These are phyloP conservation scores for Cerioporus squamosus DNA, from an alignment of 1,284 basidiomycete genomes.

Conservation along the genomic window DNA sequence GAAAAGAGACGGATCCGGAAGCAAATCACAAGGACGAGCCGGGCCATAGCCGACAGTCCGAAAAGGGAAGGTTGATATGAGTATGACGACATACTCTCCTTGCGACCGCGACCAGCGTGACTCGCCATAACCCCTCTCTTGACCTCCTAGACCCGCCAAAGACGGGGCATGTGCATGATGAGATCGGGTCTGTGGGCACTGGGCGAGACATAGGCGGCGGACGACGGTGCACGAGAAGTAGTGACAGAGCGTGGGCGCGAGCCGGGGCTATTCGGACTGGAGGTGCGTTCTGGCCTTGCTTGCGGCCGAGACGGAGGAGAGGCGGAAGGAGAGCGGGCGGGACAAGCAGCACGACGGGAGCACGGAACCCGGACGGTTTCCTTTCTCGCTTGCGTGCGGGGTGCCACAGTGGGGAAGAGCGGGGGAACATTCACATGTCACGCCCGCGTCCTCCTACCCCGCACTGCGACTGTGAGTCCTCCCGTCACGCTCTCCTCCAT, in stretches of 20 bases:
- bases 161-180: neutral
- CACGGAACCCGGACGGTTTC: neutral
- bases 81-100: slow-evolving; percentile 1
- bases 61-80: neutral
- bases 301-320: slow-evolving; percentile 1
- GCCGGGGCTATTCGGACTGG: too few relatives aligned
- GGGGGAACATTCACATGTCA: slow-evolving; percentile 13
- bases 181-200: too few relatives aligned
- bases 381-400: neutral
- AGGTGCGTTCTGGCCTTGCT: neutral
- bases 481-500: slow-evolving; percentile 8
- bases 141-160: too few relatives aligned
- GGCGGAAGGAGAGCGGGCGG: slow-evolving; percentile 18
- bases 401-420: slow-evolving; percentile 3
- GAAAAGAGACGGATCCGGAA: neutral
- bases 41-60: slow-evolving; percentile 6
- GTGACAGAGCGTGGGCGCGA: slow-evolving; percentile 6
- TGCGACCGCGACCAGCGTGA: neutral
- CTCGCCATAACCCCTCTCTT: neutral
- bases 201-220: neutral
- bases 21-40: slow-evolving; percentile 12
- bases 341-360: neutral
- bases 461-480: neutral
- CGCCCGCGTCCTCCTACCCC: neutral
- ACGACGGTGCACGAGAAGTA: too few relatives aligned